phyloP scores from a whole-genome alignment of 129 eudicot genomes.

The Chrysanthemum seticuspe region DNA sequence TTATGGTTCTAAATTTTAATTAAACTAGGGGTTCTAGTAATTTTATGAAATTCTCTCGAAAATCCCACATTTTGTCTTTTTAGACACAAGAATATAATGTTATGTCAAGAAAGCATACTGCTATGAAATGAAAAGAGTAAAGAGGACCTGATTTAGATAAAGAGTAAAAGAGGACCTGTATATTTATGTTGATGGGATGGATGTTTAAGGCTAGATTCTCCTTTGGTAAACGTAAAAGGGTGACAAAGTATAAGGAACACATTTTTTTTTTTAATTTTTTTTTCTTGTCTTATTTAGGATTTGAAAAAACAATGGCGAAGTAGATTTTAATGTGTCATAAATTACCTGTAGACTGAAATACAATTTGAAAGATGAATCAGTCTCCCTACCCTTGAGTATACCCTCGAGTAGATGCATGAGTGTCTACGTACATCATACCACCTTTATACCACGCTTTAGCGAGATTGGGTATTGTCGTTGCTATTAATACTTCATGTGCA shows the following conservation, averaged over 20 bases:
- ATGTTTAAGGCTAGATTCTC: conserved; percentile 23
- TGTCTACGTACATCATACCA: too few species aligned
- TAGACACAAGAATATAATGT: background rate
- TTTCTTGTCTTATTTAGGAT: conserved; percentile 10
- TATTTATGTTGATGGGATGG: conserved; percentile 4
- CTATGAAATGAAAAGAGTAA: background rate
- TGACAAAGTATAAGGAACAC: background rate
- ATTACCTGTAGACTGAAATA: too few species aligned
- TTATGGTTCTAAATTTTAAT: too few species aligned
- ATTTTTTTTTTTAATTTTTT: background rate
- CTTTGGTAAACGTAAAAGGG: conserved; percentile 21
- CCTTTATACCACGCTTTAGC: too few species aligned
- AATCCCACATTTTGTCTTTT: background rate
- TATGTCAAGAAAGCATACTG: background rate
- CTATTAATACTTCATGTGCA: too few species aligned
- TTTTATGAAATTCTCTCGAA: background rate
- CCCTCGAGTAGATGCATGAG: too few species aligned
- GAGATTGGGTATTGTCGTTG: too few species aligned
- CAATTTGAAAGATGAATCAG: too few species aligned
- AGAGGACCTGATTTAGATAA: background rate
- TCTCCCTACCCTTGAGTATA: too few species aligned
- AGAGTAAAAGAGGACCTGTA: background rate
- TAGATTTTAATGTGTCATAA: too few species aligned
- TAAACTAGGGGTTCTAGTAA: background rate
- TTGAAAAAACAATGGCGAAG: background rate